Percentiles rank a stretch among this genome's conserved stretches.
These are phyloP conservation scores for Grammothele lineata DNA, from an alignment of 768 basidiomycete species.

Conservation along the genomic window DNA sequence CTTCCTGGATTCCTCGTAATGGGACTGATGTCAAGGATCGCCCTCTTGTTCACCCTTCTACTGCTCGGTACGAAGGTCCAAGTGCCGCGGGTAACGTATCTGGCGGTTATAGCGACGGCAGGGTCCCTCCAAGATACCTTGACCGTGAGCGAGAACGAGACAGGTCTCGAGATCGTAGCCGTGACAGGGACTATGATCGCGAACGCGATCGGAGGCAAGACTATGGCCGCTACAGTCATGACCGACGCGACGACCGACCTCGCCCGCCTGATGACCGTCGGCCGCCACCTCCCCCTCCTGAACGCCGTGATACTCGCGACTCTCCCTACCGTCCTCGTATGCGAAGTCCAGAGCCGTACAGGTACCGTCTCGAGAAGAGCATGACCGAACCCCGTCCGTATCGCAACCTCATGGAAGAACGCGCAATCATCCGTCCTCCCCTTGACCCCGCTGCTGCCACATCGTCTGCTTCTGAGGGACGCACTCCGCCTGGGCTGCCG, in stretches of 20 bases:
- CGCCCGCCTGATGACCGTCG: constrained; percentile 31
- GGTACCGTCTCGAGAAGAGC: constrained; percentile 8
- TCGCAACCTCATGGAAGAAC: constrained; percentile 17
- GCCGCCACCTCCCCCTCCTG: constrained; percentile 43
- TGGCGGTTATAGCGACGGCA: not conserved
- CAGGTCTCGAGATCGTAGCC: constrained; percentile 29
- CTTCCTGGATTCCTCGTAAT: constrained; percentile 19
- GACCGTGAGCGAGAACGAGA: constrained; percentile 29
- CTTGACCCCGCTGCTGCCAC: not conserved
- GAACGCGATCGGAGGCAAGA: constrained; percentile 34
- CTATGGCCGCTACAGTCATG: constrained; percentile 35
- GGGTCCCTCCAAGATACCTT: constrained; percentile 5
- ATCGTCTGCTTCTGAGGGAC: not conserved
- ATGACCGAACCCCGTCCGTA: too few relatives aligned
- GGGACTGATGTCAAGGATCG: constrained; percentile 23
- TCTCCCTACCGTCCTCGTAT: constrained; percentile 24
- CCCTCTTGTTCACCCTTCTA: constrained; percentile 8
- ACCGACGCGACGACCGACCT: constrained; percentile 36
- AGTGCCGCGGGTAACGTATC: not conserved
- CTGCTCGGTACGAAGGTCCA: constrained; percentile 1
- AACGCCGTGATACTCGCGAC: constrained; percentile 38
- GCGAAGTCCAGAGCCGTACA: constrained; percentile 27
- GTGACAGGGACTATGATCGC: constrained; percentile 33
- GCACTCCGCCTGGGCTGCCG: not conserved
- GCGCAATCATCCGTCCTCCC: constrained; percentile 14